Evolutionary conservation across 495 filamentous ascomycete genomes (phyloP).

Genomic region (Xanthoparmelia taractica): DNA sequence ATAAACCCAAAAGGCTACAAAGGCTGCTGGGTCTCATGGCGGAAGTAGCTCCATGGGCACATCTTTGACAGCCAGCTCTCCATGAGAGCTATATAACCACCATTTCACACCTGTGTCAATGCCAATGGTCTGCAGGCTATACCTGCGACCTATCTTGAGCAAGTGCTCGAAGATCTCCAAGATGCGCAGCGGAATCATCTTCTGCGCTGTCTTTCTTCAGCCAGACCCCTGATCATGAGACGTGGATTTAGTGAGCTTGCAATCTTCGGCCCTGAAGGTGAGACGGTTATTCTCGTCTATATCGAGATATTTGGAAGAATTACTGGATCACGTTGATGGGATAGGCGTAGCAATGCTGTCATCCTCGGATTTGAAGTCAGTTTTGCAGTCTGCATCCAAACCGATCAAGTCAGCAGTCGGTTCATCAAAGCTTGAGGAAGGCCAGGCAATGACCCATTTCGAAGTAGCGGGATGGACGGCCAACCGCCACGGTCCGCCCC

Average conservation of each 20-base stretch:
- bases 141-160: background rate
- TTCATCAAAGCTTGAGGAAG: slow-evolving; percentile 7
- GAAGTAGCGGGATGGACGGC: background rate
- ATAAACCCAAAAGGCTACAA: background rate
- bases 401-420: slow-evolving; percentile 1
- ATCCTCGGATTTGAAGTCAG: background rate
- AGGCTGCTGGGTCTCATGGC: slow-evolving; percentile 3
- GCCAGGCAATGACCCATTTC: background rate
- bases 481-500: background rate
- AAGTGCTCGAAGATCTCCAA: background rate
- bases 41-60: background rate
- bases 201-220: background rate
- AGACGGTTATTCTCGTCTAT: background rate
- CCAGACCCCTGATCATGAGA: background rate
- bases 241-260: background rate
- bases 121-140: slow-evolving; percentile 4
- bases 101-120: slow-evolving; percentile 5
- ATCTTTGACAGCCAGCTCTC: background rate
- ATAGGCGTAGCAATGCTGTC: background rate
- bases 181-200: background rate
- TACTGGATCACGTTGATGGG: background rate
- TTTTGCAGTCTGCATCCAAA: slow-evolving; percentile 4
- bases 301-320: background rate
- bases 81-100: slow-evolving; percentile 7
- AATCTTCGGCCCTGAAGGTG: background rate